Conservation (phyloP, 306 rosid species). For the Dalbergia oliveri region DNA sequence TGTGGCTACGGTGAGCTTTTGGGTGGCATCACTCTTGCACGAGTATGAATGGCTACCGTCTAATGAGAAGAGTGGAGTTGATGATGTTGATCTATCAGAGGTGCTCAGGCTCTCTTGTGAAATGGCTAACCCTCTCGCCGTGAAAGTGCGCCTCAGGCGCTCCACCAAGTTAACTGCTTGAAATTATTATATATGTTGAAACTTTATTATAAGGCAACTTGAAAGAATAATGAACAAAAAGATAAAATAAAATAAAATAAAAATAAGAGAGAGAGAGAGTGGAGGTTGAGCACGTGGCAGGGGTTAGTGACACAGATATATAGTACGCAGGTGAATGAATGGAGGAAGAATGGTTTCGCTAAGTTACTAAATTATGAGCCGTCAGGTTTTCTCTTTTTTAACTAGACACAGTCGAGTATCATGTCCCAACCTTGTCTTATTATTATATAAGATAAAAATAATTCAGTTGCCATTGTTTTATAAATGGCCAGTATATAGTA, state of each 20-base stretch:
- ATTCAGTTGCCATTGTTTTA: slow-evolving; percentile 3
- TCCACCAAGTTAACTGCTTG: neutral
- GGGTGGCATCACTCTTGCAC: slow-evolving; percentile 75
- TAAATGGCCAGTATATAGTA: slow-evolving; percentile 25
- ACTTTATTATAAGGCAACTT: neutral
- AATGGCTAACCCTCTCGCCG: slow-evolving; percentile 67
- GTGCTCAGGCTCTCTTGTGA: slow-evolving; percentile 70
- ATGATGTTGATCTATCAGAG: slow-evolving; percentile 59
- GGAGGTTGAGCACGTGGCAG: too few relatives aligned
- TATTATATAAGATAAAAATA: neutral
- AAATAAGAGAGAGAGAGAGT: too few relatives aligned
- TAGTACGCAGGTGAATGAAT: too few relatives aligned
- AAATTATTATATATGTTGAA: too few relatives aligned
- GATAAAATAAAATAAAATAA: too few relatives aligned
- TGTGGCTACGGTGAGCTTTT: slow-evolving; percentile 58
- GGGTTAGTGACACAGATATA: too few relatives aligned
- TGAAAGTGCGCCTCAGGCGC: slow-evolving; percentile 55
- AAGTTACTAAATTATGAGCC: neutral
- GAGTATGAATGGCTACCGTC: slow-evolving; percentile 59
- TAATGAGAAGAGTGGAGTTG: neutral
- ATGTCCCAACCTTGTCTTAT: neutral
- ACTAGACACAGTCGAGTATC: neutral
- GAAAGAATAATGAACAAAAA: too few relatives aligned
- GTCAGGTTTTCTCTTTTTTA: neutral
- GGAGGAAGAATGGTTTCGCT: too few relatives aligned